Evolutionary conservation across 129 eudicot species (phyloP).

Genomic region (Sambucus nigra): DNA sequence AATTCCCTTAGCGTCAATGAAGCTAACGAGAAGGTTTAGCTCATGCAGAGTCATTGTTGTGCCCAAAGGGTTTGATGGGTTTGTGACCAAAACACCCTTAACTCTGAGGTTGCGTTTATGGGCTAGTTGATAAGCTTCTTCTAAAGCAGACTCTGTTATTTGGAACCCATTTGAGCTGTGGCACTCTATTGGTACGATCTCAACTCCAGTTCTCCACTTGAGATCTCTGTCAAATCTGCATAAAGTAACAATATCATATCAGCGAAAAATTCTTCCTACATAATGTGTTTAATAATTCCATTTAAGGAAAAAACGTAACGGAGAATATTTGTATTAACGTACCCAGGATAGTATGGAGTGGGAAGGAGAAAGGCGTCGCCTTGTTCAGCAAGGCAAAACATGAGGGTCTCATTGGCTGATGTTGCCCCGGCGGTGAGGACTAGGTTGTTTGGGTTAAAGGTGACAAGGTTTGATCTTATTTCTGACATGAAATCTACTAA

Average conservation of each 20-base stretch:
- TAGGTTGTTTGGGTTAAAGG: constrained; percentile 59
- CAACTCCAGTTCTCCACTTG: constrained; percentile 89
- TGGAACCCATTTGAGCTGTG: constrained; percentile 57
- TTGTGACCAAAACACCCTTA: constrained; percentile 72
- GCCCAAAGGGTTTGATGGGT: constrained; percentile 92
- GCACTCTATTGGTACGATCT: constrained; percentile 86
- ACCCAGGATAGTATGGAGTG: constrained; percentile 97
- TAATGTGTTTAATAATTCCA: neutral
- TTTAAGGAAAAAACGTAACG: neutral
- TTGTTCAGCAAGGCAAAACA: constrained; percentile 80
- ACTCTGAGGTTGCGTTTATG: constrained; percentile 60
- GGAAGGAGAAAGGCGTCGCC: constrained; percentile 94
- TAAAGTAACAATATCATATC: constrained; percentile 13
- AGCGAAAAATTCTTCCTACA: constrained; percentile 3
- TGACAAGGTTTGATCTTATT: constrained; percentile 62
- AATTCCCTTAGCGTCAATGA: constrained; percentile 48
- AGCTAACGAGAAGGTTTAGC: constrained; percentile 57
- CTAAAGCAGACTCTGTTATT: constrained; percentile 69
- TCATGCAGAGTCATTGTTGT: constrained; percentile 52
- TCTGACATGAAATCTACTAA: constrained; percentile 65
- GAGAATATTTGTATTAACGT: constrained; percentile 10
- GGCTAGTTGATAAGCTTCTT: constrained; percentile 67
- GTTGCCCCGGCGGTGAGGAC: constrained; percentile 98
- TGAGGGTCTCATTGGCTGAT: constrained; percentile 79
- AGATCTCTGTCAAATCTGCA: constrained; percentile 94